Evolutionary conservation across 169 alveolate genomes (phyloP).

Genomic region (Plasmodium cynomolgi): DNA sequence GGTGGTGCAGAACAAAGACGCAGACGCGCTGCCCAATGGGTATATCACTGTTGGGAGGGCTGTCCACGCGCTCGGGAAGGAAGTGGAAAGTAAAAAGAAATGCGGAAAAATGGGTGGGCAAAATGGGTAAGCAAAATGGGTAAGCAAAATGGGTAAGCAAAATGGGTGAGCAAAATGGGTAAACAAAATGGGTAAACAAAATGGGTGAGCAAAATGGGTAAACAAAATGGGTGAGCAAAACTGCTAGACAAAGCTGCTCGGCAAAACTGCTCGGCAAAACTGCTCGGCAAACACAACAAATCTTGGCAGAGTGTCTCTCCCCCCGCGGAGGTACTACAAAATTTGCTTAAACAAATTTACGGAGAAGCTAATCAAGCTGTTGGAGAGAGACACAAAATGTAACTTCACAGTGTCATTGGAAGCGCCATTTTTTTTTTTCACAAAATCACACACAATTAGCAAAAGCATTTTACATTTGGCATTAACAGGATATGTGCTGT

Average conservation of each 20-base stretch:
- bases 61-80: not conserved
- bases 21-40: not conserved
- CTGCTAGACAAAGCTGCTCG: no score
- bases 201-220: no score
- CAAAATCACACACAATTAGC: slow-evolving; percentile 44
- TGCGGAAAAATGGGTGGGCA: not conserved
- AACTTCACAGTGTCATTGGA: slow-evolving; percentile 15
- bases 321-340: not conserved
- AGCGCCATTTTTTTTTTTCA: slow-evolving; percentile 3
- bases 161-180: no score
- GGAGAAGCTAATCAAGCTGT: slow-evolving; percentile 43
- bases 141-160: no score
- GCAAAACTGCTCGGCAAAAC: no score
- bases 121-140: no score
- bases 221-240: no score
- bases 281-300: not conserved
- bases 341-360: slow-evolving; percentile 67
- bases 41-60: not conserved
- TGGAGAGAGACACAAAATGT: slow-evolving; percentile 54
- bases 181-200: no score
- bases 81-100: slow-evolving; percentile 2
- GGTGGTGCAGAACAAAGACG: not conserved
- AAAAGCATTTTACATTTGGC: slow-evolving; percentile 21
- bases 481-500: slow-evolving; percentile 43
- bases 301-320: not conserved